Evolutionary conservation across 2,329 filamentous ascomycete species (phyloP).

Genomic region (Biscogniauxia sp.): DNA sequence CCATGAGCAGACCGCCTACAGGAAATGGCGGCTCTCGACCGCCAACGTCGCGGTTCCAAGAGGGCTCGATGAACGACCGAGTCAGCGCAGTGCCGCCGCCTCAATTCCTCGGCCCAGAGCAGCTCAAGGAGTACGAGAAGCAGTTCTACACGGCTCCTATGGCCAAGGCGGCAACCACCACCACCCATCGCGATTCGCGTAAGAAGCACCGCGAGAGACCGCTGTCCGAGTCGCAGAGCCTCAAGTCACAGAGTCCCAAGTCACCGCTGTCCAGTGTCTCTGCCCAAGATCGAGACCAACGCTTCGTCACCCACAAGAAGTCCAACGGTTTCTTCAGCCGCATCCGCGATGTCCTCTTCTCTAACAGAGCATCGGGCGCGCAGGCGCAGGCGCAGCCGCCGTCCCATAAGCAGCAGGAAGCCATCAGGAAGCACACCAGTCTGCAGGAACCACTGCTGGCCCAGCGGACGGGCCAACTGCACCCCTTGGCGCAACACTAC

Average conservation of each 20-base stretch:
- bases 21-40: conserved; percentile 38
- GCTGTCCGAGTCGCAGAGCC: conserved; percentile 23
- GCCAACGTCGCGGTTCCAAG: conserved; percentile 55
- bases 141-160: conserved; percentile 26
- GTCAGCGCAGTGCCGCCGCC: conserved; percentile 68
- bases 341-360: conserved; percentile 29
- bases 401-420: conserved; percentile 16
- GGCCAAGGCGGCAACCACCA: conserved; percentile 1
- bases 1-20: conserved; percentile 34
- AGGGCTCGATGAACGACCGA: conserved; percentile 86
- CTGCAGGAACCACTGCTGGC: conserved; percentile 26
- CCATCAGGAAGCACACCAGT: conserved; percentile 30
- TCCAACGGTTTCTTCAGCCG: conserved; percentile 31
- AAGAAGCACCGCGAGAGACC: conserved; percentile 20
- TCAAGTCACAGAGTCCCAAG: conserved; percentile 12
- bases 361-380: conserved; percentile 9
- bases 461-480: not conserved
- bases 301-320: conserved; percentile 26
- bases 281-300: conserved; percentile 10
- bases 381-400: conserved; percentile 3
- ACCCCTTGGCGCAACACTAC: not conserved
- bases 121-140: conserved; percentile 29
- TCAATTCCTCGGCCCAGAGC: conserved; percentile 54
- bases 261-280: conserved; percentile 5
- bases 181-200: conserved; percentile 6